These are phyloP conservation scores for Eucalyptus lansdowneana DNA, from an alignment of 345 rosid genomes.

Conservation along the genomic window DNA sequence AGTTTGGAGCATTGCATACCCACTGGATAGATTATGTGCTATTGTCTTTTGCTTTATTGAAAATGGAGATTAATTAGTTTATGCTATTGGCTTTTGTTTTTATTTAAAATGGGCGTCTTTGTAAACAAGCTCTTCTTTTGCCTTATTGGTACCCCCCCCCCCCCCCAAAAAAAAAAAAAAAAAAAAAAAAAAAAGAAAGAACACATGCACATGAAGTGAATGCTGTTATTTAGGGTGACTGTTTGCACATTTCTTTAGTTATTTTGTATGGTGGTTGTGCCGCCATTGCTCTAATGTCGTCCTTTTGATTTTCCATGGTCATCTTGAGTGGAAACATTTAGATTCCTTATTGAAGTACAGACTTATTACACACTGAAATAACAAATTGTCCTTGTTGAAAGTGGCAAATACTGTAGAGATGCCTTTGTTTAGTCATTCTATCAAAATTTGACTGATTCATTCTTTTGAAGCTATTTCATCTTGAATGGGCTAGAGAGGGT, in stretches of 20 bases:
- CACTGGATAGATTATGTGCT: neutral
- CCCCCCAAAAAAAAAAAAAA: no score
- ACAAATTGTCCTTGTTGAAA: neutral
- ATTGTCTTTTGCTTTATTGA: neutral
- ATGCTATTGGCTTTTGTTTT: neutral
- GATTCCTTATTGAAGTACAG: neutral
- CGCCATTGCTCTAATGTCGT: neutral
- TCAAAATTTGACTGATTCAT: neutral
- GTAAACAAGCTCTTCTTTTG: neutral
- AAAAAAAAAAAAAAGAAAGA: neutral
- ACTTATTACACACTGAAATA: neutral
- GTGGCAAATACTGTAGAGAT: neutral
- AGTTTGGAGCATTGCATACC: neutral
- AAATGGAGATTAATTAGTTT: neutral
- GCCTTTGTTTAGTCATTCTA: neutral
- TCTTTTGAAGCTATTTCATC: constrained; percentile 52
- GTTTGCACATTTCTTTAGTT: neutral
- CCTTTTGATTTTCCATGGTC: neutral
- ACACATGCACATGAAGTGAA: neutral
- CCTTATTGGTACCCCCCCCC: neutral
- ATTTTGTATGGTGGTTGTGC: neutral
- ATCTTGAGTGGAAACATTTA: neutral
- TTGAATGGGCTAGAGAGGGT: constrained; percentile 96
- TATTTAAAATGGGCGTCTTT: neutral
- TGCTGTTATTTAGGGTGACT: neutral